Conservation (phyloP, 1,139 yeast genomes). For the Sugiyamaella japonica region DNA sequence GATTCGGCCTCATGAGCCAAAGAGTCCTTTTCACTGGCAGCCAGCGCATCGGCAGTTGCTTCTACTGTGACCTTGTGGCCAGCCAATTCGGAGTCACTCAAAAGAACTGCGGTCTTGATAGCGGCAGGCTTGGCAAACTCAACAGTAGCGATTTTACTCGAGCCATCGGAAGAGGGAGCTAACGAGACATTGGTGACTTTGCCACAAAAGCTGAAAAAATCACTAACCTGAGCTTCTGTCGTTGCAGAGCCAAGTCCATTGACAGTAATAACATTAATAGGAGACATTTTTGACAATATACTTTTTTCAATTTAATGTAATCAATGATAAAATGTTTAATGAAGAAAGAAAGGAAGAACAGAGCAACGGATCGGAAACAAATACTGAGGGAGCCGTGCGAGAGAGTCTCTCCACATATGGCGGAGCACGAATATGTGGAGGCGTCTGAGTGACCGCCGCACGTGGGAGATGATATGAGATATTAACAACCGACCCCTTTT, state of each 20-base stretch:
- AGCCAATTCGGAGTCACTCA: slow-evolving; percentile 73
- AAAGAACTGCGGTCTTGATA: slow-evolving; percentile 66
- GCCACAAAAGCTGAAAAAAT: slow-evolving; percentile 82
- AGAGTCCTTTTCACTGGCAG: slow-evolving; percentile 34
- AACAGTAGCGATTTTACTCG: slow-evolving; percentile 48
- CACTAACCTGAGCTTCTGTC: slow-evolving; percentile 56
- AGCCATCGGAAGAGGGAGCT: slow-evolving; percentile 32
- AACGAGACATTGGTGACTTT: slow-evolving; percentile 51
- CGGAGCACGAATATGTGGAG: neutral
- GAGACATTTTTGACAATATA: slow-evolving; percentile 1
- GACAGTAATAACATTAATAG: slow-evolving; percentile 43
- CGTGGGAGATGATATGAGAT: neutral
- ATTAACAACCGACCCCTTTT: slow-evolving; percentile 2
- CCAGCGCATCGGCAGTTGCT: slow-evolving; percentile 41
- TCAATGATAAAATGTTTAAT: neutral
- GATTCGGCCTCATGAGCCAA: slow-evolving; percentile 34
- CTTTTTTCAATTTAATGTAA: neutral
- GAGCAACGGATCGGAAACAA: neutral
- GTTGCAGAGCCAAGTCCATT: slow-evolving; percentile 59
- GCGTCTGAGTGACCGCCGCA: slow-evolving; percentile 11
- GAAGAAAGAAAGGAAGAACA: neutral
- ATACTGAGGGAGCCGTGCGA: neutral
- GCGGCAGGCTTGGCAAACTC: slow-evolving; percentile 62
- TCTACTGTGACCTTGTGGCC: slow-evolving; percentile 55
- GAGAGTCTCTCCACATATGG: neutral